Conservation (phyloP, 805 yeast species). For the Teunomyces aglyptinius region DNA sequence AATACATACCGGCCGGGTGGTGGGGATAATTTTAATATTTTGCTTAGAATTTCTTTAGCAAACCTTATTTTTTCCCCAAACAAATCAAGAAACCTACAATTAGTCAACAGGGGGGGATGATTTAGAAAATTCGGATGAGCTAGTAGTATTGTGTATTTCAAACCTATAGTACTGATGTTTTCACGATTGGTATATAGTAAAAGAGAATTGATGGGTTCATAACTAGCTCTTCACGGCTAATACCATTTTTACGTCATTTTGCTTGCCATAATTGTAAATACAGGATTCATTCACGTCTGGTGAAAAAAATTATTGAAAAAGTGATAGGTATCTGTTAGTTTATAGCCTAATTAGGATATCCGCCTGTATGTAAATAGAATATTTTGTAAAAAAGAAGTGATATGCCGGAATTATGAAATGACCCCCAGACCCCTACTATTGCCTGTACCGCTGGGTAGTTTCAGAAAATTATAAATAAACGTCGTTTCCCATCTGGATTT, state of each 20-base stretch:
- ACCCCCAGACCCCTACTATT: not conserved
- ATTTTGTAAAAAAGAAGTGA: not conserved
- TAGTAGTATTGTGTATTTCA: not conserved
- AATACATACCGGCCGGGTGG: not conserved
- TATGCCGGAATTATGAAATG: slow-evolving; percentile 1
- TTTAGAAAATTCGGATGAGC: not conserved
- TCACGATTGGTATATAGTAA: too few relatives aligned
- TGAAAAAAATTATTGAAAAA: not conserved
- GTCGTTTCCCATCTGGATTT: not conserved
- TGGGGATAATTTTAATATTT: not conserved
- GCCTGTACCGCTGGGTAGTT: not conserved
- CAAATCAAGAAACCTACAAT: not conserved
- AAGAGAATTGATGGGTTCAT: not conserved
- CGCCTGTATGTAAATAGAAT: not conserved
- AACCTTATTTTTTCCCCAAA: not conserved
- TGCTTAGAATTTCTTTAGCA: not conserved
- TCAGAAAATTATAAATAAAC: slow-evolving; percentile 3
- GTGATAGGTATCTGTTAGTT: not conserved
- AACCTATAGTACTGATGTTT: too few relatives aligned
- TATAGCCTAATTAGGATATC: not conserved
- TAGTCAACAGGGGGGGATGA: not conserved
- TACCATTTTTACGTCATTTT: slow-evolving; percentile 1
- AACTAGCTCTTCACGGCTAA: not conserved
- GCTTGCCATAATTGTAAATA: not conserved
- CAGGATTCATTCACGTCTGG: not conserved